Base-by-base conservation (phyloP, 177 flowering plant species). In the Vitis hybrid region DNA sequence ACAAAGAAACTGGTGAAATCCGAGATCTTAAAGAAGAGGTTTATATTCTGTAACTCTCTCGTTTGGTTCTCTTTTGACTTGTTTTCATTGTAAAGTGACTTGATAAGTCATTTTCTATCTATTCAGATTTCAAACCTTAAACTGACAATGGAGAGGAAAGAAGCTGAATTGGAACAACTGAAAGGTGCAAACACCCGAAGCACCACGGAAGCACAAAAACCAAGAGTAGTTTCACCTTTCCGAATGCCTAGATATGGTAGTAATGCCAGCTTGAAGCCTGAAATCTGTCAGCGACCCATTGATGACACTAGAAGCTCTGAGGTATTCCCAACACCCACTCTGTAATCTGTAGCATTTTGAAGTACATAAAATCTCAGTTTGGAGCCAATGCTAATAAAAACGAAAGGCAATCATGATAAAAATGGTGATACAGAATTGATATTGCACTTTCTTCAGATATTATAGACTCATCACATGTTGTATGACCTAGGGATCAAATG, bases 21-120 rank as follows among this genome's bases (percentile, higher is more conserved):
- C 78, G 82, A 65, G 94, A 86, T 13, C 85, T 92, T 5, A 93
- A 88, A 77, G 94, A 92, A 39, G 93, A 93, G 97, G 98, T 93
- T 62, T 67, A 68, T 39, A 31, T 52, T 50, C 57, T 9, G 26
- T 70, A 13, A 18, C 16, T 26, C 2, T 45, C 53, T 45, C 49
- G 14, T 70, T 67, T 50, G 48, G 14, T 56, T 66, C 50, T 68
- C 29, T 56, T 39, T 13, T 20, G 1, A 3, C 1, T 26, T 22
- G 18, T 59, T 59, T 13, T 29, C 58, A 7, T 26, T 31, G 10
- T 22, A 51, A 4, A 7, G 51, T 58, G 31, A 53, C 64, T 31
- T 50, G n/a, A 11, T 29, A 2, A 26, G 15, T 18, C 15, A 61
- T 15, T 57, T 31, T 66, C 22, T 55, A 59, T 68, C 56, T 55